Conservation (phyloP, 768 basidiomycete species). For the Russula earlei region DNA sequence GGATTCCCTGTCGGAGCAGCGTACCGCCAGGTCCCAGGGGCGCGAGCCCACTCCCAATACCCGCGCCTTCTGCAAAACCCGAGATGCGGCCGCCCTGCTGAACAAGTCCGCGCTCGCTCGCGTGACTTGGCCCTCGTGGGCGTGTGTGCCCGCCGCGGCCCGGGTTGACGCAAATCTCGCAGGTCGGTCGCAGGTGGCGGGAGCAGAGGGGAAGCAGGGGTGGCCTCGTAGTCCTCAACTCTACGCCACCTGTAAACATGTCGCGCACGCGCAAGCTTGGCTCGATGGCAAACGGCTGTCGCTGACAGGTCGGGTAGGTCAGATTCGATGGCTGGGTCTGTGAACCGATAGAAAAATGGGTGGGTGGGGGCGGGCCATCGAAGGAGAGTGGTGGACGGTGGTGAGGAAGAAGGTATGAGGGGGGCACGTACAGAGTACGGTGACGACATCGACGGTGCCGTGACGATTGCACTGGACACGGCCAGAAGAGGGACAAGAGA, state of each 20-base stretch:
- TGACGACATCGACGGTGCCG: not conserved
- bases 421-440: conserved; percentile 26
- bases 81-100: conserved; percentile 43
- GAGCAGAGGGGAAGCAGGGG: conserved; percentile 59
- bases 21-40: conserved; percentile 47
- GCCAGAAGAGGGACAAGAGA: conserved; percentile 22
- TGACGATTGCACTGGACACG: conserved; percentile 18
- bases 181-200: conserved; percentile 62
- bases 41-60: conserved; percentile 62
- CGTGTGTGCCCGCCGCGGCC: conserved; percentile 28
- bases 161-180: conserved; percentile 69
- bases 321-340: conserved; percentile 2
- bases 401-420: not conserved
- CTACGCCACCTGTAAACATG: conserved; percentile 52
- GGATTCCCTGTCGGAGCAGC: conserved; percentile 41
- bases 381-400: not conserved
- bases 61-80: conserved; percentile 68
- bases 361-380: not conserved
- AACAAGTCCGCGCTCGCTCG: conserved; percentile 13
- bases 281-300: conserved; percentile 16
- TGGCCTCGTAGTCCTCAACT: conserved; percentile 52
- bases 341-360: conserved; percentile 19
- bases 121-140: conserved; percentile 3
- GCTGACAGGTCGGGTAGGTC: not conserved
- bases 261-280: conserved; percentile 34